Conservation (phyloP, 129 eudicot genomes). For the Flaveria trinervia region DNA sequence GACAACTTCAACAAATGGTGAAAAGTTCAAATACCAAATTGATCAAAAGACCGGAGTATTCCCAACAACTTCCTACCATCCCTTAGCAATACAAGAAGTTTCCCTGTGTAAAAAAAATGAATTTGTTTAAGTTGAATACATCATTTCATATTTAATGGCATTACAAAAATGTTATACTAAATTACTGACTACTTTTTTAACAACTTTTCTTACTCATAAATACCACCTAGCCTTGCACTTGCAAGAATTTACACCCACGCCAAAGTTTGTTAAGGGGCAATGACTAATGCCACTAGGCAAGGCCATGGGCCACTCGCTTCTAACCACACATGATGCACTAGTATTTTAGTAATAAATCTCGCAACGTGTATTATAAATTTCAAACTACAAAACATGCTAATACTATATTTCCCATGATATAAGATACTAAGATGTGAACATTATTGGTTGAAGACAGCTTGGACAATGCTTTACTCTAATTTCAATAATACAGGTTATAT, state of each 20-base stretch:
- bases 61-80: conserved; percentile 61
- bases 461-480: neutral
- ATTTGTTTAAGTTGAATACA: conserved; percentile 14
- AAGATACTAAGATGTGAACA: neutral
- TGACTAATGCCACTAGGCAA: no score
- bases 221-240: no score
- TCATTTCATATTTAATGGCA: conserved; percentile 14
- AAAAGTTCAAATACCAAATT: conserved; percentile 42
- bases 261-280: no score
- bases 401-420: neutral
- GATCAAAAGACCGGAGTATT: conserved; percentile 55
- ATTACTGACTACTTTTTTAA: neutral
- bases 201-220: no score
- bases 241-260: no score
- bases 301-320: neutral
- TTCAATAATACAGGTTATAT: neutral
- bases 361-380: conserved; percentile 5
- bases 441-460: neutral
- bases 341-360: neutral
- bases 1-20: neutral
- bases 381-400: neutral
- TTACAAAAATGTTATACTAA: neutral
- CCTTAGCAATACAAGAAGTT: conserved; percentile 46
- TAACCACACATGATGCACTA: neutral
- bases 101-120: conserved; percentile 31